Base-by-base conservation (phyloP, 208 protist genomes). In the Porcisia deanei region DNA sequence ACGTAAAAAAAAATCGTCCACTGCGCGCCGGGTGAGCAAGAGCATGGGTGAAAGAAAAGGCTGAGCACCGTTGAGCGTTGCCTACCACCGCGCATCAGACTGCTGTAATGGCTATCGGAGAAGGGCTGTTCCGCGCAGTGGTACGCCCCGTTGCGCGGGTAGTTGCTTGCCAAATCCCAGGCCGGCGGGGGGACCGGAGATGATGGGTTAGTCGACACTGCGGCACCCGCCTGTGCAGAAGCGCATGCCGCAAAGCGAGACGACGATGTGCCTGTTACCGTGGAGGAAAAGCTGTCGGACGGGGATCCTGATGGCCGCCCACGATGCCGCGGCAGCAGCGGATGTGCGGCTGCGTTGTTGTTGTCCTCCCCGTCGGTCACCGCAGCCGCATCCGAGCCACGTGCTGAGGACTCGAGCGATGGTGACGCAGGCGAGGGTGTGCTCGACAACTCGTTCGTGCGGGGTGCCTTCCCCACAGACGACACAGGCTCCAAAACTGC, bases 1-100 rank as follows among this genome's bases (percentile, higher is more conserved):
- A 18, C 41, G 72, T 77, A 77, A n/a, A 77, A 49, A 70, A 59
- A 61, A 20, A 68, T 43, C 49, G 55, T 72, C 34, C 69, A 77
- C 65, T 47, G 47, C 22, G 66, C n/a, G 1, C 59, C 49, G 18
- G 37, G 66, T 18, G 72, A 64, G n/a, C 65, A 75, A 25, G 77
- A 82, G 72, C 72, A 82, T 20, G 77, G 77, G 66, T 82, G 77
- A 60, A 82, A 61, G 66, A 82, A 82, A 57, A 82, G 72, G 9
- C 55, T 45, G 58, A 82, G 66, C 63, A 82, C 49, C 12, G 72
- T 82, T 53, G 49, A 59, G 71, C 59, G 65, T 52, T 60, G 71
- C 39, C 52, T 57, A 52, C 57, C 58, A 54, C 37, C 63, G 41
- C 58, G 49, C 34, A n/a, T 43, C 49, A 45, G 54, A 57, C 47